Base-by-base conservation (phyloP, 805 yeast genomes). In the Sungouiella blattae region DNA sequence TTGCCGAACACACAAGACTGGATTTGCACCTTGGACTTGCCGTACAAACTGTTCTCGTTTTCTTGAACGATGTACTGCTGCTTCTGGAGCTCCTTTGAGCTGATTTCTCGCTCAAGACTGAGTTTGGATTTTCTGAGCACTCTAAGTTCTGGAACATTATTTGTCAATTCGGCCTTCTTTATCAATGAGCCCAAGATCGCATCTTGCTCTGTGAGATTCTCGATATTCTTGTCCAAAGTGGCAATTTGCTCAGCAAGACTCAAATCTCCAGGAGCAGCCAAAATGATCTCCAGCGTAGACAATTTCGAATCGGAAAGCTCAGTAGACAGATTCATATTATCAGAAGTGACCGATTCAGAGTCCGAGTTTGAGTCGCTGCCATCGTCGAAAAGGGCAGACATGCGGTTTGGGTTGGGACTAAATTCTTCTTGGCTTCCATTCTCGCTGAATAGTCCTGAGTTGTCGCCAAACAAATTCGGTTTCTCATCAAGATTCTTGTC, bases 61-160 rank as follows among this genome's bases (percentile, higher is more conserved):
- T 87, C 94, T 51, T 86, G 95, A 2, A 88, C 85, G 33, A 83
- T 74, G 47, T 78, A 81, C 53, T 86, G 96, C 44, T 87, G 95
- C 41, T 76, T 76, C 42, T 83, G 83, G 23, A 84, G 62, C 49
- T 85, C 89, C 46, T 83, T 84, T 2, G 78, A 55, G 32, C 76
- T 77, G n/a, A 87, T 70, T 50, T 89, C 97, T 40, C 83, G 67
- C 23, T 74, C 75, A 37, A 87, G 67, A 37, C 87, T 77, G 11
- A 71, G 46, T 31, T 76, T 75, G 0, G 96, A 87, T 49, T 81
- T 83, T 32, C 64, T 67, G 44, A 91, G 60, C 30, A 88, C 71
- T 37, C 80, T 73, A 32, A 84, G 61, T 51, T 88, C 93, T 4
- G 78, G 70, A 5, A 73, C 60, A 53, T 85, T 85, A 54, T 87